Evolutionary conservation across 1,284 basidiomycete species (phyloP).

Genomic region (Ceratobasidium sp.): DNA sequence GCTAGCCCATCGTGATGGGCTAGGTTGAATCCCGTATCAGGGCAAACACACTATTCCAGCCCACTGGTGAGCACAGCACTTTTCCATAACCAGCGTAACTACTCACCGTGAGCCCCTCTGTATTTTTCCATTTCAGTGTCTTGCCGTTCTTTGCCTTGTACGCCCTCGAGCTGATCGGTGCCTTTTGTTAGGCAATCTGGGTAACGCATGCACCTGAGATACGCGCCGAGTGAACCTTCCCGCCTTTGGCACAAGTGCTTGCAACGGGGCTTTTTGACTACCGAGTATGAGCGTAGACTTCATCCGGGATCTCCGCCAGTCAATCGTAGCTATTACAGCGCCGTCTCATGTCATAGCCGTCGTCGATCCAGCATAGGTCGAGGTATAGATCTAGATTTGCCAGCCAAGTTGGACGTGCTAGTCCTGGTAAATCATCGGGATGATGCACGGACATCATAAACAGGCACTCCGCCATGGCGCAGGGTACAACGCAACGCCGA

Average conservation of each 20-base stretch:
- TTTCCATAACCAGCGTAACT: not conserved
- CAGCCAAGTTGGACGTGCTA: not conserved
- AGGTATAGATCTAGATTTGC: constrained; percentile 15
- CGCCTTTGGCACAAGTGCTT: constrained; percentile 5
- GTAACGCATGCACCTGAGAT: not conserved
- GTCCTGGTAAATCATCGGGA: not conserved
- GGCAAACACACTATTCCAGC: constrained; percentile 11
- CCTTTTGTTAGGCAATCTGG: not conserved
- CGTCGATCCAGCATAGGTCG: constrained; percentile 1
- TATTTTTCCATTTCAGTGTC: constrained; percentile 27
- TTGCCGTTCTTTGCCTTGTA: constrained; percentile 9
- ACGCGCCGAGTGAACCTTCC: constrained; percentile 17
- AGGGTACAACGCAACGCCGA: constrained; percentile 26
- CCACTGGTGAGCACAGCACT: not conserved
- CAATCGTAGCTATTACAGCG: constrained; percentile 5
- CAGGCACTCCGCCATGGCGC: not conserved
- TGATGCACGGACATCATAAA: constrained; percentile 13
- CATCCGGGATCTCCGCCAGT: constrained; percentile 4
- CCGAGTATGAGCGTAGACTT: constrained; percentile 2
- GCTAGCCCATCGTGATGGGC: constrained; percentile 14
- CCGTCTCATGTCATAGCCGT: constrained; percentile 1
- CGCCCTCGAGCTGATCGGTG: constrained; percentile 5
- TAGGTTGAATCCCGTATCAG: constrained; percentile 21
- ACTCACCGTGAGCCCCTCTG: not conserved
- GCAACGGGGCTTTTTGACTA: constrained; percentile 3